Conservation (phyloP, 2,329 filamentous ascomycete species). For the Monosporascus sp. region DNA sequence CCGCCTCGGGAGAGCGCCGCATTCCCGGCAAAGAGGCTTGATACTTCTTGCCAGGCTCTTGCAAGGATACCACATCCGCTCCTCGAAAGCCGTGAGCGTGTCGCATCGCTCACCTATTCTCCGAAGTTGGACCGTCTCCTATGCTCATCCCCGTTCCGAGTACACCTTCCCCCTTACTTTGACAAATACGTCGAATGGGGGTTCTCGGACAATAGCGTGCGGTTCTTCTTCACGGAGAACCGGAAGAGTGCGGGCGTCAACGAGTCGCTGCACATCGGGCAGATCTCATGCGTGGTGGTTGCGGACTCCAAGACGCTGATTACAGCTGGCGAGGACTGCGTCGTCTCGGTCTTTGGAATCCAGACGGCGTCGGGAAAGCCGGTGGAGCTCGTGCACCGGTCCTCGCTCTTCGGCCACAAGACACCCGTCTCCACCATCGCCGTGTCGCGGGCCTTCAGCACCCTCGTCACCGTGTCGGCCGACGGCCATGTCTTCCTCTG, state of each 20-base stretch:
- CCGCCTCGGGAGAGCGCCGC: slow-evolving; percentile 65
- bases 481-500: slow-evolving; percentile 84
- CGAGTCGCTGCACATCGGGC: slow-evolving; percentile 88
- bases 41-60: slow-evolving; percentile 70
- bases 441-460: slow-evolving; percentile 81
- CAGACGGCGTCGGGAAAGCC: slow-evolving; percentile 56
- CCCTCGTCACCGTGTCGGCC: slow-evolving; percentile 74
- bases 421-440: slow-evolving; percentile 76
- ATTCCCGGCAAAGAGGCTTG: slow-evolving; percentile 63
- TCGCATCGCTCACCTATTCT: slow-evolving; percentile 73
- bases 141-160: slow-evolving; percentile 74
- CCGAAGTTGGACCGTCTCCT: slow-evolving; percentile 76
- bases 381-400: slow-evolving; percentile 72
- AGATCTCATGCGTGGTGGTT: slow-evolving; percentile 77
- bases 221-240: slow-evolving; percentile 82
- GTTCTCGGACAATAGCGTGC: slow-evolving; percentile 85
- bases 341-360: slow-evolving; percentile 78
- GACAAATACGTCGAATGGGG: slow-evolving; percentile 96
- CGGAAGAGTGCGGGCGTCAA: slow-evolving; percentile 80
- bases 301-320: slow-evolving; percentile 87
- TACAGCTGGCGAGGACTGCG: slow-evolving; percentile 88
- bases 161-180: slow-evolving; percentile 80
- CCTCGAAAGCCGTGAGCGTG: slow-evolving; percentile 70
- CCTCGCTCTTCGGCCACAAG: slow-evolving; percentile 86
- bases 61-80: slow-evolving; percentile 74